Evolutionary conservation across 768 basidiomycete genomes (phyloP), one percentile per base, ranked within the genome.

Genomic region (Russula olivacea): DNA sequence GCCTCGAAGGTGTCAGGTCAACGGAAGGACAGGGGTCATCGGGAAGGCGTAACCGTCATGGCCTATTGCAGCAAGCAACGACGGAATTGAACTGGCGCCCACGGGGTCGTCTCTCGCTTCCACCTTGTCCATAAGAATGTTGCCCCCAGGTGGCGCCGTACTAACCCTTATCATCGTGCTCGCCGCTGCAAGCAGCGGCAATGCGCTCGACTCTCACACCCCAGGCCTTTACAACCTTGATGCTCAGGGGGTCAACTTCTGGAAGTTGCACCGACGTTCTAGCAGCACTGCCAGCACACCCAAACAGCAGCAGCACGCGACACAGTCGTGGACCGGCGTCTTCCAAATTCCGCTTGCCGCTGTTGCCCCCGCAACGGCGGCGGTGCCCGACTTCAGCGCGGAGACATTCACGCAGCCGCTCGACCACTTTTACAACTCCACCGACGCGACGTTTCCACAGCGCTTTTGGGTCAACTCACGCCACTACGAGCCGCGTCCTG

Each of bases 401-500:
- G 81, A 82, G 53, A 90, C 83, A 77, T 95, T 96, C 75, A 74
- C 80, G 59, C 94, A 98, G 70, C 92, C 90, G 2, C 75, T 96
- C 64, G 92, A 95, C 71, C 94, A 98, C 71, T 88, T 89, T 68
- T 76, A 80, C 66, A 77, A 77, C 40, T 71, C 76, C 14, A 75
- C 76, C 11, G 75, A 76, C 48, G 80, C 83, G 48, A 90, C 85
- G 0, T 98, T 91, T 75, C 75, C 80, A 56, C 94, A 98, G 71
- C 82, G 96, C 21, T 99, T 93, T 74, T 99, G 96, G 96, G 79
- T 95, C 41, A 94, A 87, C 70, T 83, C 83, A 21, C 81, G 89
- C 38, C 85, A 91, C 72, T 98, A 95, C 73, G 77, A 82, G 59
- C 79, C 85, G 0, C 80, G 85, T 7, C 74, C 79, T 2, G 84